Percentiles rank a stretch among this genome's conserved stretches.
Conservation (phyloP, 2,329 filamentous ascomycete species). For the Cordyceps pruinosa region DNA sequence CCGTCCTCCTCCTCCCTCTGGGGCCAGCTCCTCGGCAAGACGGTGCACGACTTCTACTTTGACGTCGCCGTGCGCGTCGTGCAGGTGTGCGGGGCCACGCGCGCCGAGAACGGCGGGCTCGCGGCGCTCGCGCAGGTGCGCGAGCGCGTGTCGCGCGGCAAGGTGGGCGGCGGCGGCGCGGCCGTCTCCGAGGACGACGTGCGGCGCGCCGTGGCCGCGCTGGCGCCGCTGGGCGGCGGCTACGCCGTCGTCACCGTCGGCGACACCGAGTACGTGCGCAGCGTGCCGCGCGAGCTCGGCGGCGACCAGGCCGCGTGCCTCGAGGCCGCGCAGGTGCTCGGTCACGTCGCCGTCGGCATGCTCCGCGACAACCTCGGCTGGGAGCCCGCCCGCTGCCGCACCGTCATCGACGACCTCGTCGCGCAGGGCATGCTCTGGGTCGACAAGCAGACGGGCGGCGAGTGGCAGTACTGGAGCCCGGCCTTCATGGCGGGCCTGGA, state of each 20-base stretch:
- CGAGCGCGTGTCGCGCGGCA: conserved; percentile 64
- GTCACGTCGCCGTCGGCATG: conserved; percentile 87
- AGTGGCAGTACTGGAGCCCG: conserved; percentile 92
- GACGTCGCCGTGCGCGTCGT: conserved; percentile 94
- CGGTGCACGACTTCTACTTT: conserved; percentile 98
- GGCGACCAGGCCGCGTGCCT: conserved; percentile 88
- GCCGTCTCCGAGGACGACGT: conserved; percentile 88
- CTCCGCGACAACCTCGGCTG: conserved; percentile 78
- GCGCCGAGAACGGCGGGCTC: conserved; percentile 86
- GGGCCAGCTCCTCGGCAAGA: conserved; percentile 85
- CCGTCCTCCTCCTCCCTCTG: conserved; percentile 63
- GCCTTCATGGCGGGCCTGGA: conserved; percentile 56
- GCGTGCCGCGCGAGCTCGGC: conserved; percentile 90
- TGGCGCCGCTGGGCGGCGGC: conserved; percentile 80
- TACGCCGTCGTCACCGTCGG: conserved; percentile 83
- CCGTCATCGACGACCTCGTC: conserved; percentile 83
- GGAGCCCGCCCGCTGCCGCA: conserved; percentile 77
- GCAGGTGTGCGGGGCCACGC: conserved; percentile 79
- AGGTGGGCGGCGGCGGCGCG: conserved; percentile 60
- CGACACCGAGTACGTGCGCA: conserved; percentile 78
- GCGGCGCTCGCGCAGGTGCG: conserved; percentile 77
- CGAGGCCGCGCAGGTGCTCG: conserved; percentile 82
- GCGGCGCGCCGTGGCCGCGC: conserved; percentile 76
- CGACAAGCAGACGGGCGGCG: conserved; percentile 66
- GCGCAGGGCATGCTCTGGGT: conserved; percentile 91